phyloP scores from a whole-genome alignment of 257 asterid genomes.

The Solanum piurae region DNA sequence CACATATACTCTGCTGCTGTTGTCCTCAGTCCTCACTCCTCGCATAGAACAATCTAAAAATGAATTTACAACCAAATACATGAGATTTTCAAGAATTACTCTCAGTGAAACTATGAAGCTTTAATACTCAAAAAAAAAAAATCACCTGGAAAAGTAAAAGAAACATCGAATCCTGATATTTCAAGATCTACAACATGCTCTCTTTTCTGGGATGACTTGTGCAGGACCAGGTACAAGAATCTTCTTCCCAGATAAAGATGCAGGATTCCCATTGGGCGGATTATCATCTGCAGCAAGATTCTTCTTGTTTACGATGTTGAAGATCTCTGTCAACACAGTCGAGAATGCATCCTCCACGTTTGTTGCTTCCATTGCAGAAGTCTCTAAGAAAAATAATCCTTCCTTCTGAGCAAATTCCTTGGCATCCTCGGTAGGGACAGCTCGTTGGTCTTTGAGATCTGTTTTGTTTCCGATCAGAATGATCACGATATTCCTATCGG shows the following conservation, averaged over 20 bases:
- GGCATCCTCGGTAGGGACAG: slow-evolving; percentile 69
- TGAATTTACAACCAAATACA: slow-evolving; percentile 3
- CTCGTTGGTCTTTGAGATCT: slow-evolving; percentile 58
- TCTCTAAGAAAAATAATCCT: slow-evolving; percentile 67
- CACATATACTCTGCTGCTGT: not conserved
- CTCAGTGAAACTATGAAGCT: not conserved
- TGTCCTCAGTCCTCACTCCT: not conserved
- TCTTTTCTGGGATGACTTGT: slow-evolving; percentile 61
- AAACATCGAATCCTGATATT: not conserved
- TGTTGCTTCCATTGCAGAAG: slow-evolving; percentile 63
- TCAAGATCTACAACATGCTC: slow-evolving; percentile 48
- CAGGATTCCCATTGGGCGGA: slow-evolving; percentile 44
- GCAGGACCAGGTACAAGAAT: slow-evolving; percentile 57
- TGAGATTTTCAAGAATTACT: not conserved
- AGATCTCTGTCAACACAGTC: slow-evolving; percentile 58
- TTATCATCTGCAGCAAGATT: slow-evolving; percentile 47
- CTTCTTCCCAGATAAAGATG: slow-evolving; percentile 50
- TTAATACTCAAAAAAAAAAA: not conserved
- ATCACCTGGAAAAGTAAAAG: not conserved
- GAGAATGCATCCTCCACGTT: slow-evolving; percentile 64
- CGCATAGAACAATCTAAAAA: not conserved
- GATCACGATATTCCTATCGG: slow-evolving; percentile 61
- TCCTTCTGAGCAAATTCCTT: slow-evolving; percentile 65
- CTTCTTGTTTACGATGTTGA: slow-evolving; percentile 54
- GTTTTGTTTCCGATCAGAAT: slow-evolving; percentile 67